phyloP scores from a whole-genome alignment of 768 basidiomycete species.

The Termitomyces sp. region DNA sequence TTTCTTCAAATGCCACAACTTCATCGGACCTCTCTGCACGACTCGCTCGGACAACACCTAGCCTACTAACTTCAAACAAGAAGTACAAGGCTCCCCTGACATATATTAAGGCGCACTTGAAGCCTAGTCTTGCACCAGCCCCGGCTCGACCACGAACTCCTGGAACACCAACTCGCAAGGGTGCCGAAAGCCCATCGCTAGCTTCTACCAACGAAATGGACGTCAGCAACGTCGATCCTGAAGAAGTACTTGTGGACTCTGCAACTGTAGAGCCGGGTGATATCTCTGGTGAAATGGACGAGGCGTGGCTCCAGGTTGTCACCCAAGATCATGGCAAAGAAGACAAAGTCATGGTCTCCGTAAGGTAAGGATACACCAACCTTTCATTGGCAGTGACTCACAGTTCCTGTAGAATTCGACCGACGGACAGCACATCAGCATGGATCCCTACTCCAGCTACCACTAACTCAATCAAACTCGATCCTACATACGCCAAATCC shows the following conservation, averaged over 20 bases:
- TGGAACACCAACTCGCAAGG: slow-evolving; percentile 41
- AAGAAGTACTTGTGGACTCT: slow-evolving; percentile 74
- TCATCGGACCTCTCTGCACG: slow-evolving; percentile 23
- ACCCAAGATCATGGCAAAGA: slow-evolving; percentile 58
- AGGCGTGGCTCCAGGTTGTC: slow-evolving; percentile 41
- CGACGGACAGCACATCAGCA: slow-evolving; percentile 46
- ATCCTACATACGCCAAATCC: slow-evolving; percentile 50
- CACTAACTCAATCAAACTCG: slow-evolving; percentile 60
- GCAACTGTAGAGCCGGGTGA: slow-evolving; percentile 68
- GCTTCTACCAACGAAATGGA: slow-evolving; percentile 66
- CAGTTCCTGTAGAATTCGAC: slow-evolving; percentile 50
- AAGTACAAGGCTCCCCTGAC: slow-evolving; percentile 61
- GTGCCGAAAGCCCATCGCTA: slow-evolving; percentile 45
- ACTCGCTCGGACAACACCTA: slow-evolving; percentile 25
- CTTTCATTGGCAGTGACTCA: slow-evolving; percentile 4
- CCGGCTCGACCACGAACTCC: slow-evolving; percentile 57
- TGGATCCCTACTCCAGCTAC: slow-evolving; percentile 48
- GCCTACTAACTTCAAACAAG: slow-evolving; percentile 41
- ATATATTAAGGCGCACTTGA: slow-evolving; percentile 10
- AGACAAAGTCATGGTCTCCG: slow-evolving; percentile 84
- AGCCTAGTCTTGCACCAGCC: slow-evolving; percentile 39
- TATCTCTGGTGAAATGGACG: slow-evolving; percentile 66
- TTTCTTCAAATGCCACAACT: slow-evolving; percentile 24
- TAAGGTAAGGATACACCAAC: slow-evolving; percentile 46
- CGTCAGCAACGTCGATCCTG: slow-evolving; percentile 66